Conservation (phyloP, 2,329 filamentous ascomycete species). For the Elsinoe ampelina region DNA sequence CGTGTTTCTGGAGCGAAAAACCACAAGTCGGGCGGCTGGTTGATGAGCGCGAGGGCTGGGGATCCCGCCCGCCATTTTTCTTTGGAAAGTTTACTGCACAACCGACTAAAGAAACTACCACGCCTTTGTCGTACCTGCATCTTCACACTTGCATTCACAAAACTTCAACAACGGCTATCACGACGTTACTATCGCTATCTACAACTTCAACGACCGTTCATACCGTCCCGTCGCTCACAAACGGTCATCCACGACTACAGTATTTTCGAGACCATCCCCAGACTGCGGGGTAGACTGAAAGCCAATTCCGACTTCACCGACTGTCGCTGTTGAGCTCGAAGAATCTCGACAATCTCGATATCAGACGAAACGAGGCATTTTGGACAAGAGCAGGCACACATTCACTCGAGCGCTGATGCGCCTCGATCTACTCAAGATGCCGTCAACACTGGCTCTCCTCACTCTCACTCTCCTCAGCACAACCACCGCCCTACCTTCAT, state of each 20-base stretch:
- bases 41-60: slow-evolving; percentile 1
- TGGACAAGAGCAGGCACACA: slow-evolving; percentile 5
- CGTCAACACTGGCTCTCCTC: not conserved
- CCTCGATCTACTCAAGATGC: slow-evolving; percentile 1
- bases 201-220: not conserved
- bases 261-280: not conserved
- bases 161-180: slow-evolving; percentile 6
- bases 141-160: not conserved
- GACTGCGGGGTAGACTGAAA: slow-evolving; percentile 11
- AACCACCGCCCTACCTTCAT: not conserved
- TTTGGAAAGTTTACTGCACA: not conserved
- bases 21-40: slow-evolving; percentile 5
- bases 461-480: not conserved
- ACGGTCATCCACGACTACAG: not conserved
- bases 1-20: not conserved
- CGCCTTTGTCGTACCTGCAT: slow-evolving; percentile 5
- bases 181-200: slow-evolving; percentile 9
- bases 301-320: slow-evolving; percentile 9
- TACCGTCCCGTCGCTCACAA: not conserved
- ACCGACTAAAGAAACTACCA: not conserved
- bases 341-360: not conserved
- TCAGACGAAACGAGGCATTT: not conserved
- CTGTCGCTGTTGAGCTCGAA: not conserved
- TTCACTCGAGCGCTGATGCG: slow-evolving; percentile 3
- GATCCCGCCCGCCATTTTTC: not conserved